Evolutionary conservation across 2,329 filamentous ascomycete species (phyloP).

Genomic region (Aphanoascus verrucosus): DNA sequence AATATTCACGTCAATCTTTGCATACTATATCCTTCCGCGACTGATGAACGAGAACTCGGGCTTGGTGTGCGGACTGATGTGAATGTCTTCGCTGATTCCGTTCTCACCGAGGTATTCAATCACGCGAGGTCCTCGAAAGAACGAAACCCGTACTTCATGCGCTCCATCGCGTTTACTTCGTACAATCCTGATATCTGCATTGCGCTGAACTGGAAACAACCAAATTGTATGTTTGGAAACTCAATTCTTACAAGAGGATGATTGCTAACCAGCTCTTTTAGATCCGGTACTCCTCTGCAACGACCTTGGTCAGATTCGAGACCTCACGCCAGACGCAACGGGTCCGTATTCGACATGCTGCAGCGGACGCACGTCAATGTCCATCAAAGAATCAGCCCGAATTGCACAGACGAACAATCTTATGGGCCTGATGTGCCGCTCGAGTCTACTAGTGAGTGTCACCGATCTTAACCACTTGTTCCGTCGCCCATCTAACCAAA

Average conservation of each 20-base stretch:
- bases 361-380: constrained; percentile 64
- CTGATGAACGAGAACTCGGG: constrained; percentile 59
- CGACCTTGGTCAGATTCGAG: constrained; percentile 57
- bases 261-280: constrained; percentile 22
- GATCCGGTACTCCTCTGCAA: constrained; percentile 92
- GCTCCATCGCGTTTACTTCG: constrained; percentile 87
- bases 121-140: constrained; percentile 64
- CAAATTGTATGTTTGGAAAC: constrained; percentile 57
- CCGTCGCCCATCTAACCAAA: constrained; percentile 1
- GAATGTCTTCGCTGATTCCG: constrained; percentile 73
- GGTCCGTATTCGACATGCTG: constrained; percentile 40
- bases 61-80: constrained; percentile 69
- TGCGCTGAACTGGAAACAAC: constrained; percentile 97
- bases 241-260: too few relatives aligned
- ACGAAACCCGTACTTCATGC: constrained; percentile 58
- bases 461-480: not conserved
- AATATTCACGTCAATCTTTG: constrained; percentile 87
- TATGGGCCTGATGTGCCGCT: constrained; percentile 91
- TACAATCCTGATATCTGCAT: constrained; percentile 86
- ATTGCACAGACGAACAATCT: constrained; percentile 94
- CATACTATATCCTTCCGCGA: constrained; percentile 67
- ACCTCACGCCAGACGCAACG: constrained; percentile 28
- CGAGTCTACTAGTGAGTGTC: constrained; percentile 63
- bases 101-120: constrained; percentile 79
- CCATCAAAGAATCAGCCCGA: constrained; percentile 87